Evolutionary conservation across 2,329 filamentous ascomycete genomes (phyloP).

Genomic region (Alternaria triticina): DNA sequence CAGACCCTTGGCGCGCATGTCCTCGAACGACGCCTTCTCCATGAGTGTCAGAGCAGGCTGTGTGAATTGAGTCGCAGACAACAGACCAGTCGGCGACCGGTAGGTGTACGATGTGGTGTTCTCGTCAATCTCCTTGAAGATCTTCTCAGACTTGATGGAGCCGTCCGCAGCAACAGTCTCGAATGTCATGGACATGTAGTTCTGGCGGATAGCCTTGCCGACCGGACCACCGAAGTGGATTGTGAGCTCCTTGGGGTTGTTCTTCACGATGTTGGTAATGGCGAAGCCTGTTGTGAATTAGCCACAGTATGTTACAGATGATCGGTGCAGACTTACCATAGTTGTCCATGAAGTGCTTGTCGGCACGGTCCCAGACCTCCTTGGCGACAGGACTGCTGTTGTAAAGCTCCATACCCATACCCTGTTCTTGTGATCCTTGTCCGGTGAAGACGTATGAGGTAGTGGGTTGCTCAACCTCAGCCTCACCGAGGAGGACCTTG

Average conservation of each 20-base stretch:
- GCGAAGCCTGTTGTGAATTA: slow-evolving; percentile 72
- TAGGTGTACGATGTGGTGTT: slow-evolving; percentile 96
- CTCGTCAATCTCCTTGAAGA: slow-evolving; percentile 98
- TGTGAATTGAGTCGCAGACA: slow-evolving; percentile 98
- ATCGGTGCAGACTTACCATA: slow-evolving; percentile 71
- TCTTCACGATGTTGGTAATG: slow-evolving; percentile 98
- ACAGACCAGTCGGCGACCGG: slow-evolving; percentile 88
- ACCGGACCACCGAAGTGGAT: slow-evolving; percentile 97
- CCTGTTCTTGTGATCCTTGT: slow-evolving; percentile 97
- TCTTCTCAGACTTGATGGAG: slow-evolving; percentile 95
- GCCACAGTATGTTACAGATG: not conserved
- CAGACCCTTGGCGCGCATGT: slow-evolving; percentile 96
- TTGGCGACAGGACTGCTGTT: slow-evolving; percentile 90
- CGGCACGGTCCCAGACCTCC: slow-evolving; percentile 89
- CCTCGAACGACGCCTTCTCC: slow-evolving; percentile 99
- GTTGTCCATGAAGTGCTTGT: slow-evolving; percentile 98
- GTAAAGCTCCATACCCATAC: slow-evolving; percentile 99
- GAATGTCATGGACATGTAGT: slow-evolving; percentile 99
- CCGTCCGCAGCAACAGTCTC: slow-evolving; percentile 95
- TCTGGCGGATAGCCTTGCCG: slow-evolving; percentile 96
- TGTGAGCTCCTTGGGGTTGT: slow-evolving; percentile 98
- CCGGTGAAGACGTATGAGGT: slow-evolving; percentile 98
- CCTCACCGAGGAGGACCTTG: slow-evolving; percentile 92
- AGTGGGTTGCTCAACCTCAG: slow-evolving; percentile 96
- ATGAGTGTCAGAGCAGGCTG: slow-evolving; percentile 96